Conservation (phyloP, 352 stramenopile species). For the Discostella stelligera region DNA sequence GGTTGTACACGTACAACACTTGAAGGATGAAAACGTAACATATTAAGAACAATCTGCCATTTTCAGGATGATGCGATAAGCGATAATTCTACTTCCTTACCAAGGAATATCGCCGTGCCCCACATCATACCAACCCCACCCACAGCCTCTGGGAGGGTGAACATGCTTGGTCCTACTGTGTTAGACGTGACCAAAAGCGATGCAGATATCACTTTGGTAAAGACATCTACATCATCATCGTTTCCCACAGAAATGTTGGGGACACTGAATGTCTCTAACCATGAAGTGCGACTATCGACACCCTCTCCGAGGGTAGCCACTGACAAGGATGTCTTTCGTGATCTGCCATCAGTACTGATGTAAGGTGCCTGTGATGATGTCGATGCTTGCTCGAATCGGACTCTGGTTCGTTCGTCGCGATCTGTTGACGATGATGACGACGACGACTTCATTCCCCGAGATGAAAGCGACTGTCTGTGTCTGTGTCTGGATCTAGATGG, state of each 20-base stretch:
- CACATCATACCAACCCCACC: slow-evolving; percentile 51
- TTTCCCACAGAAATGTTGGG: background rate
- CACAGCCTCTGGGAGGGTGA: slow-evolving; percentile 67
- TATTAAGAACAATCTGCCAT: too few relatives aligned
- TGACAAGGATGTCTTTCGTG: slow-evolving; percentile 15
- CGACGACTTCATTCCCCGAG: slow-evolving; percentile 1
- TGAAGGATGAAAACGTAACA: too few relatives aligned
- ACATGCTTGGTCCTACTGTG: slow-evolving; percentile 66
- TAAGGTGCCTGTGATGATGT: background rate
- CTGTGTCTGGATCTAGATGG: too few relatives aligned
- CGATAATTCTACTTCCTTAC: slow-evolving; percentile 16
- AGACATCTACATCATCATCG: slow-evolving; percentile 12
- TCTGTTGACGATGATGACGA: slow-evolving; percentile 1
- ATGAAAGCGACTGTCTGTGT: background rate
- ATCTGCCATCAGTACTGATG: background rate
- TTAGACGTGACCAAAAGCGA: slow-evolving; percentile 71
- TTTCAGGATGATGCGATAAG: too few relatives aligned
- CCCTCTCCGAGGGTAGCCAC: slow-evolving; percentile 14
- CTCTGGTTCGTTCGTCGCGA: background rate
- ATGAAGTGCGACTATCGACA: background rate
- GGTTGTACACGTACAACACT: slow-evolving; percentile 65
- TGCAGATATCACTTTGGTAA: slow-evolving; percentile 50
- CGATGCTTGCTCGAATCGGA: background rate
- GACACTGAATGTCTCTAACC: background rate
- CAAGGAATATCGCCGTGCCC: slow-evolving; percentile 56